Percentiles rank a stretch among this genome's conserved stretches.
Conservation (phyloP, 306 rosid genomes). For the Elaeagnus macrophylla region DNA sequence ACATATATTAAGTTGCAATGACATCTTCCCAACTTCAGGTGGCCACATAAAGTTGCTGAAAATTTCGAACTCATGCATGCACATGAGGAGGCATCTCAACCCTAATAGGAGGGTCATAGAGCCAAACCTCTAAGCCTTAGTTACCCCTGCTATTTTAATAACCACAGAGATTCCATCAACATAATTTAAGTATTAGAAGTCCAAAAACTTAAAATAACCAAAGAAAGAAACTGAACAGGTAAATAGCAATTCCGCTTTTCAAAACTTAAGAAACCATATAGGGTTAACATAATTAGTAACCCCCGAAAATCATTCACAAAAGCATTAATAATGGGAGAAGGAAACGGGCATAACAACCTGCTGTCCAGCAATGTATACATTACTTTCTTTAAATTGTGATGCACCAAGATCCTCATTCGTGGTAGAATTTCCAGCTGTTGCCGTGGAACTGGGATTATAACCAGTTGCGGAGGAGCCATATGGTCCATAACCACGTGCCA, state of each 20-base stretch:
- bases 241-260: background rate
- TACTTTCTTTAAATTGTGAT: slow-evolving; percentile 83
- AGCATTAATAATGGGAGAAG: background rate
- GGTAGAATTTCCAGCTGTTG: slow-evolving; percentile 55
- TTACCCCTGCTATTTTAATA: background rate
- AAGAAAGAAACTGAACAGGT: background rate
- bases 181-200: background rate
- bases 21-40: too few species aligned
- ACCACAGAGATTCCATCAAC: background rate
- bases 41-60: too few species aligned
- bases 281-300: background rate
- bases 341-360: slow-evolving; percentile 50
- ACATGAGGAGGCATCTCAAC: too few species aligned
- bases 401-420: slow-evolving; percentile 70
- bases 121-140: too few species aligned
- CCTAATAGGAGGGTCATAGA: too few species aligned
- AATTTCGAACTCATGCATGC: too few species aligned
- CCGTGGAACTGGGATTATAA: slow-evolving; percentile 69
- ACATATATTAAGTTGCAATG: too few species aligned
- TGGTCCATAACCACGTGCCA: slow-evolving; percentile 69
- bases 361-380: slow-evolving; percentile 69
- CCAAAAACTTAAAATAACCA: background rate
- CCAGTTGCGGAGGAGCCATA: slow-evolving; percentile 76
- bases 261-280: background rate
- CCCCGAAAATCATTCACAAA: too few species aligned